Evolutionary conservation across 257 asterid genomes (phyloP).

Genomic region (Salvia miltiorrhiza): DNA sequence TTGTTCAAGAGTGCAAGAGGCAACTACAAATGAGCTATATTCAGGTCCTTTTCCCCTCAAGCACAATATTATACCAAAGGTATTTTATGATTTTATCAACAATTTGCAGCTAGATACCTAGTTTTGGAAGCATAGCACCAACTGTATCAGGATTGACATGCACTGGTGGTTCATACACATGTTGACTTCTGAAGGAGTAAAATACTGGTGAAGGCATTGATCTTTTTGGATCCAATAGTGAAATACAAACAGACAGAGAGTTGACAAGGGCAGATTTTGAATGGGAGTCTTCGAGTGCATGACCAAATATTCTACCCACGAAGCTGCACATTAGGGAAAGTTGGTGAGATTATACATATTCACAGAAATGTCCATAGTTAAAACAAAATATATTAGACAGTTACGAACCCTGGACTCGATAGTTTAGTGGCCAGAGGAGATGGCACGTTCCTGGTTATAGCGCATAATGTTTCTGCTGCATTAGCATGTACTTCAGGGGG

Average conservation of each 20-base stretch:
- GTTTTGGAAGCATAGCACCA: constrained; percentile 95
- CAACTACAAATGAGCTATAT: neutral
- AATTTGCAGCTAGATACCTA: constrained; percentile 42
- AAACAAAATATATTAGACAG: constrained; percentile 8
- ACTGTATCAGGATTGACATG: constrained; percentile 81
- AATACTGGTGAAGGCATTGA: constrained; percentile 63
- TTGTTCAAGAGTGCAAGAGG: neutral
- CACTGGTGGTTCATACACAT: constrained; percentile 62
- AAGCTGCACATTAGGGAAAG: constrained; percentile 51
- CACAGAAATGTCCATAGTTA: constrained; percentile 7
- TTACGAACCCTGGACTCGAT: constrained; percentile 79
- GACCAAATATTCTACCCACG: constrained; percentile 83
- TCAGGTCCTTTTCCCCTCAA: neutral
- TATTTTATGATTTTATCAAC: neutral
- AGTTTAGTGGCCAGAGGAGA: constrained; percentile 89
- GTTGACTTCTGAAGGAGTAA: constrained; percentile 84
- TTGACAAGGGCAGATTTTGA: constrained; percentile 85
- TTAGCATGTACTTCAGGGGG: constrained; percentile 96
- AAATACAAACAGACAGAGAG: constrained; percentile 83
- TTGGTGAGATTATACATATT: constrained; percentile 8
- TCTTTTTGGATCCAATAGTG: constrained; percentile 91
- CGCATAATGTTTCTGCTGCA: constrained; percentile 91
- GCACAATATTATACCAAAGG: constrained; percentile 7
- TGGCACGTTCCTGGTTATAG: constrained; percentile 83
- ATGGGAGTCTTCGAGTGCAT: constrained; percentile 79